These are phyloP conservation scores for Verbascum thapsus DNA, from an alignment of 257 asterid species.

Conservation along the genomic window DNA sequence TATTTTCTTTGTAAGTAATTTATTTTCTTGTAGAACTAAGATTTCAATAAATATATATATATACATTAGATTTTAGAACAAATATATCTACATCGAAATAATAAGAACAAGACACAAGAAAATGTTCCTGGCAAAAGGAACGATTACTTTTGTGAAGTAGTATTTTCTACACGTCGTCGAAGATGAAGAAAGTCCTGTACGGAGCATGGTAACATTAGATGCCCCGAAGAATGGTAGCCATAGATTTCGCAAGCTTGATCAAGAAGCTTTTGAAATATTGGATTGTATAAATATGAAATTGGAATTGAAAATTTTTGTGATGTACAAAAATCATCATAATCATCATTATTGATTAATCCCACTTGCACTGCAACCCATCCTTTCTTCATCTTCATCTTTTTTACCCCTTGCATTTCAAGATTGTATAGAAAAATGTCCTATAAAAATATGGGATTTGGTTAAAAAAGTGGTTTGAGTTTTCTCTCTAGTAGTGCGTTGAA, in stretches of 20 bases:
- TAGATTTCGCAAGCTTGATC: slow-evolving; percentile 34
- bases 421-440: too few relatives aligned
- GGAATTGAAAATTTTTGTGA: slow-evolving; percentile 33
- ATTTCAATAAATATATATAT: too few relatives aligned
- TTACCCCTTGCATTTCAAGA: slow-evolving; percentile 1
- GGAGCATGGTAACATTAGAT: slow-evolving; percentile 34
- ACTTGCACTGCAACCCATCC: slow-evolving; percentile 34
- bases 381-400: slow-evolving; percentile 37
- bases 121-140: too few relatives aligned
- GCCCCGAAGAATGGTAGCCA: slow-evolving; percentile 35
- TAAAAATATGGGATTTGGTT: too few relatives aligned
- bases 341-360: slow-evolving; percentile 23
- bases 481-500: too few relatives aligned
- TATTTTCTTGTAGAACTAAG: too few relatives aligned
- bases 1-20: too few relatives aligned
- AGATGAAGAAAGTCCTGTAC: slow-evolving; percentile 37
- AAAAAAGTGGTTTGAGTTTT: too few relatives aligned
- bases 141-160: neutral
- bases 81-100: too few relatives aligned
- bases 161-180: slow-evolving; percentile 29
- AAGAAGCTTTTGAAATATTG: slow-evolving; percentile 34
- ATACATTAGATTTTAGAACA: too few relatives aligned
- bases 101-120: too few relatives aligned
- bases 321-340: neutral
- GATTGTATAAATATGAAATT: slow-evolving; percentile 34